phyloP scores from a whole-genome alignment of 177 flowering plant species.

The Tripterygium wilfordii region DNA sequence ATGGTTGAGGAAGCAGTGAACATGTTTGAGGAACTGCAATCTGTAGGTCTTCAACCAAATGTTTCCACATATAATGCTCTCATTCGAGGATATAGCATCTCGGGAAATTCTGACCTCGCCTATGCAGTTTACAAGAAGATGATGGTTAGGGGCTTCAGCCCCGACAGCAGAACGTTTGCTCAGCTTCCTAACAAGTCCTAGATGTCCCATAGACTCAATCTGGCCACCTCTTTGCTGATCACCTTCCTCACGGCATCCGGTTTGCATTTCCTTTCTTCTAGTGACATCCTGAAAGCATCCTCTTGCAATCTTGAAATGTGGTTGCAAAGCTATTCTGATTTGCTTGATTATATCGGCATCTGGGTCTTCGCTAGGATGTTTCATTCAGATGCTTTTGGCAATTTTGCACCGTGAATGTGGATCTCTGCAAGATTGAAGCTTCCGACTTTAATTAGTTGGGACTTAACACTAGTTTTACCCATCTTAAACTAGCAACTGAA shows the following conservation, averaged over 20 bases:
- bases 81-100: slow-evolving; percentile 64
- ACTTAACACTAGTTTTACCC: too few species aligned
- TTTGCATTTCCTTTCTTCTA: not conserved
- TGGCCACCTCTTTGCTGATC: not conserved
- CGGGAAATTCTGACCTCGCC: slow-evolving; percentile 67
- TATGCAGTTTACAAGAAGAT: slow-evolving; percentile 74
- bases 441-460: too few species aligned
- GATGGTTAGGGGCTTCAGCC: slow-evolving; percentile 82
- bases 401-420: too few species aligned
- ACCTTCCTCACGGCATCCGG: not conserved
- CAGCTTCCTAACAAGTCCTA: slow-evolving; percentile 66
- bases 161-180: slow-evolving; percentile 74
- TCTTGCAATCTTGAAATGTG: too few species aligned
- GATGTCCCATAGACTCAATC: not conserved
- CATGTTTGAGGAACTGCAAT: slow-evolving; percentile 63
- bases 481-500: too few species aligned
- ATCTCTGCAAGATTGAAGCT: too few species aligned
- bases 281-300: too few species aligned
- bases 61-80: slow-evolving; percentile 90
- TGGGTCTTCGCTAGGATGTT: too few species aligned
- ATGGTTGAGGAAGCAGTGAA: slow-evolving; percentile 69
- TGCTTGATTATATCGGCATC: too few species aligned
- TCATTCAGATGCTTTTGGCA: too few species aligned
- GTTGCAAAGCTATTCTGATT: too few species aligned
- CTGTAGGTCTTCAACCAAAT: slow-evolving; percentile 65